These are phyloP conservation scores for Ganoderma multipileum DNA, from an alignment of 1,284 basidiomycete species.

Conservation along the genomic window DNA sequence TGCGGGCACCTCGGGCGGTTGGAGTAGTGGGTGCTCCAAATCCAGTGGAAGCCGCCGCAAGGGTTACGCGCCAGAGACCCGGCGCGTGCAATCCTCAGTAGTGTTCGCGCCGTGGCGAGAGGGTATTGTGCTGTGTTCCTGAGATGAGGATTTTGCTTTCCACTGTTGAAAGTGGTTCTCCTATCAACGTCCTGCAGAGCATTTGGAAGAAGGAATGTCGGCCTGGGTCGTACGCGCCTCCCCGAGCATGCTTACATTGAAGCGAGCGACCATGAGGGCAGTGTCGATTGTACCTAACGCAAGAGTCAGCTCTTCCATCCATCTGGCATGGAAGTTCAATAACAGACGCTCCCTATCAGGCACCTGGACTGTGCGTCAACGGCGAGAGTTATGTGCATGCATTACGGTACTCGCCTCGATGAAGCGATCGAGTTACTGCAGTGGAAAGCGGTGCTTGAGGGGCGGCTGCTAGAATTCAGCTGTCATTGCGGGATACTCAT, in stretches of 20 bases:
- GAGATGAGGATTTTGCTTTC: not conserved
- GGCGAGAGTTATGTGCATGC: not conserved
- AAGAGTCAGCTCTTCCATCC: not conserved
- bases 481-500: not conserved
- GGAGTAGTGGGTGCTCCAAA: not conserved
- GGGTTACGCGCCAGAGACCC: not conserved
- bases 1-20: not conserved
- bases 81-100: not conserved
- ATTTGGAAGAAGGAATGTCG: not conserved
- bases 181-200: not conserved
- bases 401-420: not conserved
- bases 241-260: not conserved
- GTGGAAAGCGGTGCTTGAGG: not conserved
- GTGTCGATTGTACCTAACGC: slow-evolving; percentile 10
- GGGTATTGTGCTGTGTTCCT: not conserved
- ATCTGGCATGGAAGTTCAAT: not conserved
- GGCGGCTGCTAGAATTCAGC: not conserved
- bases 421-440: not conserved
- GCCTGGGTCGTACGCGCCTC: not conserved
- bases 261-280: slow-evolving; percentile 1
- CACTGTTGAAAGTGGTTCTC: not conserved
- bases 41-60: not conserved
- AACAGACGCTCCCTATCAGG: not conserved
- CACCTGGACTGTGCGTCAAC: not conserved
- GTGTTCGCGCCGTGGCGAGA: not conserved